Percentiles rank a stretch among this genome's conserved stretches.
These are phyloP conservation scores for Claviceps arundinis DNA, from an alignment of 2,329 filamentous ascomycete genomes.

Conservation along the genomic window DNA sequence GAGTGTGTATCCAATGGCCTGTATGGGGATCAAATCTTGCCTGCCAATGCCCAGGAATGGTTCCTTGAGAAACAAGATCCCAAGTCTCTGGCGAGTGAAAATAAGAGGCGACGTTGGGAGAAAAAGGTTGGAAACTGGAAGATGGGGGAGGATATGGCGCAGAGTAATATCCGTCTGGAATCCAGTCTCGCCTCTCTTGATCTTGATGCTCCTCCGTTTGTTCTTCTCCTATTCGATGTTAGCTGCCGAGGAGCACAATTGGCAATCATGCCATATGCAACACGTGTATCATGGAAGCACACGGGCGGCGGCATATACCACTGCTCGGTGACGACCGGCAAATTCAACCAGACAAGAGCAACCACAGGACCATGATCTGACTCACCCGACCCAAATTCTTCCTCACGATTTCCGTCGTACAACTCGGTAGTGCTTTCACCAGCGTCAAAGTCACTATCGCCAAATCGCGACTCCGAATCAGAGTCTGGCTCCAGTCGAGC, in stretches of 20 bases:
- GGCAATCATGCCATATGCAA: not conserved
- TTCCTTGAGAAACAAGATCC: constrained; percentile 17
- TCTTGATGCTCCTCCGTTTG: constrained; percentile 3
- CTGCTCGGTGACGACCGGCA: too few species aligned
- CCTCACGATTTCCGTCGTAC: constrained; percentile 2
- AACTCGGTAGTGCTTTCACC: constrained; percentile 7
- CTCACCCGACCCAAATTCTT: constrained; percentile 5
- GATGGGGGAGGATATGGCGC: not conserved
- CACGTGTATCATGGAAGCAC: not conserved
- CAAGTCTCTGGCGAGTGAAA: constrained; percentile 10
- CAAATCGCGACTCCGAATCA: constrained; percentile 14
- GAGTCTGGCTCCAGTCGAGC: constrained; percentile 13
- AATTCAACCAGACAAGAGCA: not conserved
- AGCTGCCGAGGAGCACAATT: not conserved
- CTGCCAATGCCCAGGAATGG: constrained; percentile 22
- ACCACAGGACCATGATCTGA: constrained; percentile 1
- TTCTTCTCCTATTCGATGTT: not conserved
- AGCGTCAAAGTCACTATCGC: constrained; percentile 7
- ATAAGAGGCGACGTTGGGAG: constrained; percentile 2
- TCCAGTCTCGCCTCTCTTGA: constrained; percentile 1
- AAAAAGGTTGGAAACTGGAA: not conserved
- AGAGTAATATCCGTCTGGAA: constrained; percentile 1
- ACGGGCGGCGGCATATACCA: not conserved
- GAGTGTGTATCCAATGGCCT: constrained; percentile 23
- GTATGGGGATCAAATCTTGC: constrained; percentile 17